These are phyloP conservation scores for Colletotrichum filicis DNA, from an alignment of 2,329 filamentous ascomycete species.

Conservation along the genomic window DNA sequence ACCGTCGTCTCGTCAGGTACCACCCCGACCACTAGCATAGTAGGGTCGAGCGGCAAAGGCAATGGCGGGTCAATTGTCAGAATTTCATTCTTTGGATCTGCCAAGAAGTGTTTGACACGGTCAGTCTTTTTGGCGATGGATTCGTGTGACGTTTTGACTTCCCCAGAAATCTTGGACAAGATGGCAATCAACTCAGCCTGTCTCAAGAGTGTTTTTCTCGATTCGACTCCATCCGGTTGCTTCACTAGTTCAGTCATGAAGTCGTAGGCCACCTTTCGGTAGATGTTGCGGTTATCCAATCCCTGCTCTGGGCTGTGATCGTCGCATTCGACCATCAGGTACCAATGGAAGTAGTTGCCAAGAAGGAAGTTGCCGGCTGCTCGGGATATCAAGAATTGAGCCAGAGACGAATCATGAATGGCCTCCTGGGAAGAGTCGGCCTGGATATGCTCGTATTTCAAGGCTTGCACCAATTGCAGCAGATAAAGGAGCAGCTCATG, in stretches of 20 bases:
- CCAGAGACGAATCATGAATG: slow-evolving; percentile 83
- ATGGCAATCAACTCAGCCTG: slow-evolving; percentile 92
- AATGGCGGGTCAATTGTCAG: slow-evolving; percentile 85
- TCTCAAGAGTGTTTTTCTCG: slow-evolving; percentile 79
- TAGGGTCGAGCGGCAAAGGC: slow-evolving; percentile 88
- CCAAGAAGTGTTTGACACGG: slow-evolving; percentile 83
- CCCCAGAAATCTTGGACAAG: slow-evolving; percentile 87
- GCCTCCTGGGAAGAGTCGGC: slow-evolving; percentile 66
- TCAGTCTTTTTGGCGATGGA: slow-evolving; percentile 85
- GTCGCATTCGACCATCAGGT: slow-evolving; percentile 97
- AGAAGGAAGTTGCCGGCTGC: slow-evolving; percentile 90
- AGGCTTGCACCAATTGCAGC: slow-evolving; percentile 91
- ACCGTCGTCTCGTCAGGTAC: slow-evolving; percentile 87
- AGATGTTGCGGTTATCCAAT: slow-evolving; percentile 82
- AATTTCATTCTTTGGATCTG: slow-evolving; percentile 91
- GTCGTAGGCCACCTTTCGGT: slow-evolving; percentile 92
- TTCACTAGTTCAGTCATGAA: slow-evolving; percentile 91
- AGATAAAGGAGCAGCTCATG: slow-evolving; percentile 91
- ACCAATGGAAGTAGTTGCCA: slow-evolving; percentile 98
- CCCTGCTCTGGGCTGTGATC: slow-evolving; percentile 82
- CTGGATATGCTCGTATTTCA: slow-evolving; percentile 89
- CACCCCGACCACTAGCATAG: slow-evolving; percentile 80
- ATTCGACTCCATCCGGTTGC: slow-evolving; percentile 75
- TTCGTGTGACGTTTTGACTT: slow-evolving; percentile 84
- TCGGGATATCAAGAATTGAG: slow-evolving; percentile 87